Base-by-base conservation (phyloP, 2,329 filamentous ascomycete genomes). In the Penicillium italicum region DNA sequence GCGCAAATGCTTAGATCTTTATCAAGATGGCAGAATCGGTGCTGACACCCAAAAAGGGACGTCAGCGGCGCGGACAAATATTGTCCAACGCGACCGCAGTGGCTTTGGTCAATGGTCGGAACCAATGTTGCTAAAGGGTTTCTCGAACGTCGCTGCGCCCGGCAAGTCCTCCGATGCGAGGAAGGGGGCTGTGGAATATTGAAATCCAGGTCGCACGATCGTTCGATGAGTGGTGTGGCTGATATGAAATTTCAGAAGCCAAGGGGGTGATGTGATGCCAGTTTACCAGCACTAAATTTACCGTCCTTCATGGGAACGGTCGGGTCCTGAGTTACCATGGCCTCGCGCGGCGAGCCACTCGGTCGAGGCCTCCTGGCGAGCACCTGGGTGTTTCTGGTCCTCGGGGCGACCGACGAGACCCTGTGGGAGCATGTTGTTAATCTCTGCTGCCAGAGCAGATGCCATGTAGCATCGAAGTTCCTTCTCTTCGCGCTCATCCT, bases 401-500 rank as follows among this genome's bases (percentile, higher is more conserved):
- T 76, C 74, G 22, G 66, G 55, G 50, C 70, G 65, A 43, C 64
- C 61, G 36, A 55, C 46, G 26, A 63, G 59, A 51, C 63, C 55
- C 55, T 62, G 62, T 14, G 75, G 75, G 10, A 77, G 62, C 43
- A 77, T 69, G 34, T 74, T 75, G 59, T 74, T 75, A 56, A 80
- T 72, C 51, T 78, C 75, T 12, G 72, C 71, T 1, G 76, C 75
- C 20, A 80, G 66, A 14, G 75, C 75, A n/a, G 74, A 72, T 4
- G 73, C 74, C 43, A 75, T 77, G 63, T 74, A 80, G 26, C 68
- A 69, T 34, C 76, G 72, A 7, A 80, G 66, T 59, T 80, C 77
- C 50, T 69, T 70, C 63, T 80, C 77, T 62, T 80, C 77, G 18
- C 77, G 74, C 49, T 79, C 77, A 53, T 80, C 77, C 59, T 80